phyloP scores from a whole-genome alignment of 371 early-diverging fungal species.

The Mortierella sp. region DNA sequence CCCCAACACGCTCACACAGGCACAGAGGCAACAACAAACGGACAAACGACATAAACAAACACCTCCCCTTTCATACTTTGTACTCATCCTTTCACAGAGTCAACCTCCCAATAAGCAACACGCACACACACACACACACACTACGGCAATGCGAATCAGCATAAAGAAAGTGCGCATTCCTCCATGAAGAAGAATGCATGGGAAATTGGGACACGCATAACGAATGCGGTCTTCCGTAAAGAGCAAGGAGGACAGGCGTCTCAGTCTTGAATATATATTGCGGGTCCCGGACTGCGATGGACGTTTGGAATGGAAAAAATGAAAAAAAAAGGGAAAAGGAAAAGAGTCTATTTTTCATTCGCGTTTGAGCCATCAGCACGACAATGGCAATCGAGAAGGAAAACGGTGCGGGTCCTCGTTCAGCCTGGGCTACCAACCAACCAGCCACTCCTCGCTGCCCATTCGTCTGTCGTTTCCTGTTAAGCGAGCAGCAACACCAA shows the following conservation, averaged over 20 bases:
- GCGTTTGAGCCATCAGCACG: constrained; percentile 1
- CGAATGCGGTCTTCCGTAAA: not conserved
- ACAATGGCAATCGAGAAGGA: not conserved
- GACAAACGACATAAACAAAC: not conserved
- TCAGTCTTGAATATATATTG: not conserved
- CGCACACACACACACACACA: not conserved
- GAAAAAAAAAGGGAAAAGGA: not conserved
- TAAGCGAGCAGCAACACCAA: no score
- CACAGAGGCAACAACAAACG: not conserved
- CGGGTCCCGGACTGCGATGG: constrained; percentile 1
- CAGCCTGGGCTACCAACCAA: not conserved
- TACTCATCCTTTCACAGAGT: not conserved
- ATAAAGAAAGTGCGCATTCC: not conserved
- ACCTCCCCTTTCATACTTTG: not conserved
- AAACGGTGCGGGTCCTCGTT: not conserved
- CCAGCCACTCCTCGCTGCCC: no score
- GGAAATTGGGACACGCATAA: not conserved
- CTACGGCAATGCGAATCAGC: not conserved
- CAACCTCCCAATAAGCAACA: not conserved
- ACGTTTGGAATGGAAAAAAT: not conserved
- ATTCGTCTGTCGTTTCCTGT: not conserved
- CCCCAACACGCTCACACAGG: not conserved
- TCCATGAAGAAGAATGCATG: not conserved
- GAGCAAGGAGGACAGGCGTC: not conserved
- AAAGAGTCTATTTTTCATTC: not conserved